phyloP scores from a whole-genome alignment of 352 stramenopile genomes.

The Globisporangium nagaii region DNA sequence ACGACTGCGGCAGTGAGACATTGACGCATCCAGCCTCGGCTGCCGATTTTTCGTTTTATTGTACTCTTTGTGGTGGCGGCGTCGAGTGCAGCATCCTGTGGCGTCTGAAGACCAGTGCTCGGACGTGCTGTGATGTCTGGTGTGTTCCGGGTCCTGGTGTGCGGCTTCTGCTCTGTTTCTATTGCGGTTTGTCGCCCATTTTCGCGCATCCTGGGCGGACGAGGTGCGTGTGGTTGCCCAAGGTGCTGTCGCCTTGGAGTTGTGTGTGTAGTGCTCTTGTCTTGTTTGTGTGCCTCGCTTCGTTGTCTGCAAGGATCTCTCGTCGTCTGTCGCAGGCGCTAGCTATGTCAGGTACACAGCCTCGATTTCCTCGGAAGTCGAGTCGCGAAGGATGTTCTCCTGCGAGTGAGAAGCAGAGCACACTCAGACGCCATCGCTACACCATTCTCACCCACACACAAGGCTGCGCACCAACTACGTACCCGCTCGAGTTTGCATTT shows the following conservation, averaged over 20 bases:
- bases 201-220: background rate
- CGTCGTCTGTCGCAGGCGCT: background rate
- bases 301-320: background rate
- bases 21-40: background rate
- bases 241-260: background rate
- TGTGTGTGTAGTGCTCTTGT: too few species aligned
- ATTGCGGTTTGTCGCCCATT: background rate
- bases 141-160: background rate
- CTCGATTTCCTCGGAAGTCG: constrained; percentile 79
- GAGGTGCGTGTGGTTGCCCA: background rate
- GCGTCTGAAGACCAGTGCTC: background rate
- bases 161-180: too few species aligned
- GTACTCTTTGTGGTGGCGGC: too few species aligned
- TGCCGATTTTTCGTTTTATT: too few species aligned
- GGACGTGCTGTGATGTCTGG: background rate
- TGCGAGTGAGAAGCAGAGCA: constrained; percentile 12
- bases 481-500: constrained; percentile 83
- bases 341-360: constrained; percentile 74
- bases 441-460: background rate
- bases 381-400: constrained; percentile 83
- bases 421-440: background rate
- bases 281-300: background rate
- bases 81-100: too few species aligned
- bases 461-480: constrained; percentile 26
- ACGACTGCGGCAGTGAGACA: background rate